Evolutionary conservation across 345 rosid genomes (phyloP), one percentile per base, ranked within the genome.

Genomic region (Bretschneidera sinensis): DNA sequence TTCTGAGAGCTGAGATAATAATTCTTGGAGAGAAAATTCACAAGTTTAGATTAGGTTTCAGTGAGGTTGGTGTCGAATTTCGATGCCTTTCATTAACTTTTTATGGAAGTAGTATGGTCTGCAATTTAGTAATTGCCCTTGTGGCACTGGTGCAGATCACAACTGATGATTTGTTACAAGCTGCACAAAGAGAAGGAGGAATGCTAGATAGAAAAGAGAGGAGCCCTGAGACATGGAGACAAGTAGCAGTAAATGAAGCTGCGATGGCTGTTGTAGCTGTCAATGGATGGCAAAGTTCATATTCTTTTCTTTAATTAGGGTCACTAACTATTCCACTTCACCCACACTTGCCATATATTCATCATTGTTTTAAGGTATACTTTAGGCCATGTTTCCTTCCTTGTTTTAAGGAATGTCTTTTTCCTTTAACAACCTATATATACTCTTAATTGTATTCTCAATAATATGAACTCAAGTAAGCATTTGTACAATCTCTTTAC

Each of bases 141-240:
- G 21, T 64, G 54, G 62, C 47, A 60, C n/a, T 39, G 21, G n/a
- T 72, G 81, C 81, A 91, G 98, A 82, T 91, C 62, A 91, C 96
- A 62, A 91, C 96, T 43, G 98, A 91, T 77, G 98, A 91, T 74
- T 76, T 88, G 67, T 72, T 91, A 61, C 96, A 88, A 88, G 96
- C 98, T 28, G 96, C 98, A 61, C 90, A 88, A 83, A 88, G 86
- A 69, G 96, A 91, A 85, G 96, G 96, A 74, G 98, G 98, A 72
- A 80, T 85, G 85, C 79, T 91, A 67, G 96, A 88, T 69, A 85
- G 83, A 68, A 86, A 81, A 78, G 90, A 91, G 34, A 76, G 98
- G 69, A 85, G 96, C 71, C 71, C 74, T 31, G 87, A 81, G 71
- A 81, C 79, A 51, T 85, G 98, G 98, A 83, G 78, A 76, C 96